phyloP scores from a whole-genome alignment of 2,329 filamentous ascomycete species.

The Pyricularia grisea region DNA sequence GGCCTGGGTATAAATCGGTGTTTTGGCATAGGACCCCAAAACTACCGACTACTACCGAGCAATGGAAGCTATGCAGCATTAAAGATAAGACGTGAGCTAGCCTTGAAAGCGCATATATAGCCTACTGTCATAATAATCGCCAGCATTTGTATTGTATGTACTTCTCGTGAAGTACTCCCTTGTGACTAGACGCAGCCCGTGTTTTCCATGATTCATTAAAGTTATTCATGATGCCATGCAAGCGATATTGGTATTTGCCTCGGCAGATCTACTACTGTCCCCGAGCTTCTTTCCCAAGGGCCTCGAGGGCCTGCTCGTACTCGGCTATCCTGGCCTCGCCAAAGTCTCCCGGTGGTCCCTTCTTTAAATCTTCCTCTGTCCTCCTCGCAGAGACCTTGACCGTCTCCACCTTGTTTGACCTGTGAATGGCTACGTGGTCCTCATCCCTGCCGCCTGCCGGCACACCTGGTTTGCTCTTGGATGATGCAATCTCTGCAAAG shows the following conservation, averaged over 20 bases:
- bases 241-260: no score
- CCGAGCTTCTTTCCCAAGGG: conserved; percentile 51
- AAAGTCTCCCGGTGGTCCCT: conserved; percentile 20
- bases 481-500: conserved; percentile 67
- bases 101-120: background rate
- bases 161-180: background rate
- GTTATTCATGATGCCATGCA: background rate
- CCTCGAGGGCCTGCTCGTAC: conserved; percentile 50
- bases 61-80: background rate
- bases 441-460: background rate
- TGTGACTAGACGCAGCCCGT: background rate
- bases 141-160: background rate
- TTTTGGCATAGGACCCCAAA: background rate
- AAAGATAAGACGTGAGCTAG: background rate
- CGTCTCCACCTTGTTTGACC: conserved; percentile 35
- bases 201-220: background rate
- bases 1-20: background rate
- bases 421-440: conserved; percentile 22
- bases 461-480: conserved; percentile 18
- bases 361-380: conserved; percentile 22
- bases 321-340: conserved; percentile 32
- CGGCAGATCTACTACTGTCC: background rate
- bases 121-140: background rate
- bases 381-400: conserved; percentile 36
- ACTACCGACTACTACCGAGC: background rate